These are phyloP conservation scores for Trapa incisa DNA, from an alignment of 345 rosid genomes.

Conservation along the genomic window DNA sequence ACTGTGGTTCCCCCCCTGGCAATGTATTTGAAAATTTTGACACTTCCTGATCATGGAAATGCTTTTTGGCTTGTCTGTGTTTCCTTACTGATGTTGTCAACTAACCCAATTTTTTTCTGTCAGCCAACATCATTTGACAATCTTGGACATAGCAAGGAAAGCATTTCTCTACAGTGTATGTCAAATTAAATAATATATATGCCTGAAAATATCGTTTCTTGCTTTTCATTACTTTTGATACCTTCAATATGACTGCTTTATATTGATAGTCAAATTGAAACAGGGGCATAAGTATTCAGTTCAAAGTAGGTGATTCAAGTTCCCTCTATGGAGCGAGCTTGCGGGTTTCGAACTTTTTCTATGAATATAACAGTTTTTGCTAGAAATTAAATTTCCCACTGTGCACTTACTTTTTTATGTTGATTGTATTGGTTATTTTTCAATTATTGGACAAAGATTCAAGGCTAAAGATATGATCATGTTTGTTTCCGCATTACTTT, in stretches of 20 bases:
- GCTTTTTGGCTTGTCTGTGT: neutral
- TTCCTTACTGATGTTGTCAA: neutral
- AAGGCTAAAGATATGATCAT: neutral
- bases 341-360: neutral
- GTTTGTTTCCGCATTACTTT: neutral
- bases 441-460: neutral
- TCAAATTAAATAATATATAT: neutral
- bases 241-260: neutral
- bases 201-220: neutral
- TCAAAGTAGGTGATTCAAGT: neutral
- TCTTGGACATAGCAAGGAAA: conserved; percentile 90
- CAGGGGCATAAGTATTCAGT: neutral
- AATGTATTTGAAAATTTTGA: neutral
- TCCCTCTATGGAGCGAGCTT: neutral
- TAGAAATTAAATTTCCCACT: neutral
- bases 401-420: neutral
- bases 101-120: conserved; percentile 16
- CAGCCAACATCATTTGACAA: conserved; percentile 77
- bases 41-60: neutral
- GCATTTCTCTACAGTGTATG: conserved; percentile 96
- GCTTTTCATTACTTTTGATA: neutral
- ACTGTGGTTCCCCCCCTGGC: neutral
- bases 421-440: neutral
- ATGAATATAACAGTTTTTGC: neutral
- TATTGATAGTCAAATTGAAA: neutral